phyloP scores from a whole-genome alignment of 352 stramenopile species.

The Peronospora belbahrii region DNA sequence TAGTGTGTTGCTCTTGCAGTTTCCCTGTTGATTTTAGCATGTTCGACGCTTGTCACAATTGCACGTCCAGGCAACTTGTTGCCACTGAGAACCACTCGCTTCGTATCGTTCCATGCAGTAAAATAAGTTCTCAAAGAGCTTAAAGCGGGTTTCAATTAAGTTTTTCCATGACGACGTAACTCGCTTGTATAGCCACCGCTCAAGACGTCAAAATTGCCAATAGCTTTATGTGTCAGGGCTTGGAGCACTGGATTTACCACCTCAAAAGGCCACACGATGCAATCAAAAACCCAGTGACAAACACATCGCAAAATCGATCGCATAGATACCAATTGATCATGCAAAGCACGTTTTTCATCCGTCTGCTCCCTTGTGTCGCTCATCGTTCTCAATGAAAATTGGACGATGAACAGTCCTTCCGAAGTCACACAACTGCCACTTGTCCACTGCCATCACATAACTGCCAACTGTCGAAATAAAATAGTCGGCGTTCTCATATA shows the following conservation, averaged over 20 bases:
- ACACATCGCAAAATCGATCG: not conserved
- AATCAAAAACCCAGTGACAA: not conserved
- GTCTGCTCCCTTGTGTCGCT: not conserved
- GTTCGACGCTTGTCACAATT: not conserved
- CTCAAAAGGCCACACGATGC: conserved; percentile 1
- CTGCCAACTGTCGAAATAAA: not conserved
- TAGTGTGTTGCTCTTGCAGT: not conserved
- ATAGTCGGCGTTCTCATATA: conserved; percentile 17
- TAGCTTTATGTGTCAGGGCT: not conserved
- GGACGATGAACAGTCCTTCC: not conserved
- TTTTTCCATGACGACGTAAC: not conserved
- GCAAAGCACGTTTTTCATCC: conserved; percentile 3
- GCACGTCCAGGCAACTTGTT: not conserved
- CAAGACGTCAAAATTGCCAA: conserved; percentile 3
- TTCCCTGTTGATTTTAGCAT: not conserved
- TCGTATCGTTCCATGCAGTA: conserved; percentile 6
- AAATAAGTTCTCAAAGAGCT: conserved; percentile 6
- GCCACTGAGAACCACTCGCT: conserved; percentile 1
- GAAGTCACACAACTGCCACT: not conserved
- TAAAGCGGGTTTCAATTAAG: not conserved
- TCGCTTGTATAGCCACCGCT: not conserved
- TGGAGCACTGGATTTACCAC: conserved; percentile 4
- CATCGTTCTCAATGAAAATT: not conserved
- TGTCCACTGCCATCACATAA: not conserved
- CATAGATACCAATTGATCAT: conserved; percentile 4